Evolutionary conservation across 2,329 filamentous ascomycete species (phyloP).

Genomic region (Fusarium temperatum): DNA sequence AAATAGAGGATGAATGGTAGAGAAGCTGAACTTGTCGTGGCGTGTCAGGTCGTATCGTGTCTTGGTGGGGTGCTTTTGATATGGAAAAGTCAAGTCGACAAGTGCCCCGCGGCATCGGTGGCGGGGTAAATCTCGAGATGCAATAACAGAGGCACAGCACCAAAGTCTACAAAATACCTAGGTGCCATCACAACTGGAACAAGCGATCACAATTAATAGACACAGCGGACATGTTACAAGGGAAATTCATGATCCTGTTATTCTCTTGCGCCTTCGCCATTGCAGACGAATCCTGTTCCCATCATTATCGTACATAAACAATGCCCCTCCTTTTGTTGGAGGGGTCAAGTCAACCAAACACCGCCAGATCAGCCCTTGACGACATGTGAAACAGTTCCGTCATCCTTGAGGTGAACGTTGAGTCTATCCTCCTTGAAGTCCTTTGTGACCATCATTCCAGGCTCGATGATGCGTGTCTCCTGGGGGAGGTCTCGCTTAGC

Average conservation of each 20-base stretch:
- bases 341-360: neutral
- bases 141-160: conserved; percentile 33
- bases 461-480: conserved; percentile 64
- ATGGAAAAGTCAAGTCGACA: conserved; percentile 38
- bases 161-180: neutral
- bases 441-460: conserved; percentile 66
- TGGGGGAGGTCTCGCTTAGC: conserved; percentile 68
- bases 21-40: neutral
- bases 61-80: conserved; percentile 37
- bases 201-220: neutral
- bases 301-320: conserved; percentile 24
- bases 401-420: conserved; percentile 67
- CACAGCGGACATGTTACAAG: neutral
- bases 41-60: conserved; percentile 9
- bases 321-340: neutral
- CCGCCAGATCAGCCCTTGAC: conserved; percentile 56
- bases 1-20: neutral
- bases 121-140: conserved; percentile 45
- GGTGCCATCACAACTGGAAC: neutral
- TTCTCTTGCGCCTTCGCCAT: conserved; percentile 11
- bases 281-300: neutral
- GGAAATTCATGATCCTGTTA: conserved; percentile 4
- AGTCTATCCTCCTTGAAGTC: conserved; percentile 64
- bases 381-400: conserved; percentile 69
- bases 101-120: conserved; percentile 41